phyloP scores from a whole-genome alignment of 352 stramenopile genomes.

The Phytophthora constricta region DNA sequence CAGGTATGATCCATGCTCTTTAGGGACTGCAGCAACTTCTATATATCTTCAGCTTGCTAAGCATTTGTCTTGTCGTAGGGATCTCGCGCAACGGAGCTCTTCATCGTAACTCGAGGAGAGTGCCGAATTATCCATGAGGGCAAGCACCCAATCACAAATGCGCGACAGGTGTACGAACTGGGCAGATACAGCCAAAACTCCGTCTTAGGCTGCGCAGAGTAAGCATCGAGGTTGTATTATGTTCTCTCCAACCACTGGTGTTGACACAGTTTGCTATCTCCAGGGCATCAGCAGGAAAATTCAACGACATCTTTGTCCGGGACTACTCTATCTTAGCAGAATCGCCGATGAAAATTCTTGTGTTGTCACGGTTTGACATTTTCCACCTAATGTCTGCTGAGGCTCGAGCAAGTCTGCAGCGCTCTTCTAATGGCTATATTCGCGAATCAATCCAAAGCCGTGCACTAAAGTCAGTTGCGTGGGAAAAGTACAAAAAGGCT shows the following conservation, averaged over 20 bases:
- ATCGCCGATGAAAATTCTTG: conserved; percentile 78
- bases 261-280: conserved; percentile 6
- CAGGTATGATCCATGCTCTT: conserved; percentile 43
- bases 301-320: conserved; percentile 82
- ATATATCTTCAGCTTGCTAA: neutral
- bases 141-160: conserved; percentile 76
- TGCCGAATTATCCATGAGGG: conserved; percentile 78
- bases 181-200: conserved; percentile 78
- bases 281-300: conserved; percentile 79
- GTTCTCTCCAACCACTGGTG: too few species aligned
- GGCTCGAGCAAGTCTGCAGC: conserved; percentile 72
- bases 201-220: conserved; percentile 84
- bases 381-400: conserved; percentile 83
- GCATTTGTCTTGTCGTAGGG: conserved; percentile 36
- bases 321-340: conserved; percentile 81
- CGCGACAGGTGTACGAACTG: conserved; percentile 66
- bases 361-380: conserved; percentile 86
- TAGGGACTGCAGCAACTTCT: neutral
- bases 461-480: conserved; percentile 77
- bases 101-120: conserved; percentile 77
- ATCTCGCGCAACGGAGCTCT: conserved; percentile 74
- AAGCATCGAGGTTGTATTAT: conserved; percentile 20
- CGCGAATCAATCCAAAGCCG: conserved; percentile 74
- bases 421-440: conserved; percentile 59
- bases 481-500: conserved; percentile 77